Evolutionary conservation across 2,329 filamentous ascomycete genomes (phyloP).

Genomic region (Capronia epimyces): DNA sequence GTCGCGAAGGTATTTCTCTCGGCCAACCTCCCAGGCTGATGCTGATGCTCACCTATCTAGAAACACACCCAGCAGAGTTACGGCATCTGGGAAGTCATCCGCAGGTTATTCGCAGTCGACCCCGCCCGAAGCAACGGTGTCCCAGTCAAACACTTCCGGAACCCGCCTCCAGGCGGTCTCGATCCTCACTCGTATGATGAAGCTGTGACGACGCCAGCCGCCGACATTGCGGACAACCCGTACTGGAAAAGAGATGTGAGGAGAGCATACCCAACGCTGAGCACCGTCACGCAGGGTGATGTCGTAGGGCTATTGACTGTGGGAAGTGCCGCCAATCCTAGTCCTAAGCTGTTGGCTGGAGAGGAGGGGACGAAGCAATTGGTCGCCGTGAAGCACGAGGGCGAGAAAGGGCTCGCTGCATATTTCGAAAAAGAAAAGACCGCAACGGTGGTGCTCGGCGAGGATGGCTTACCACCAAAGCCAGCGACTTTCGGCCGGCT

Average conservation of each 20-base stretch:
- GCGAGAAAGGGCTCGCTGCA: slow-evolving; percentile 65
- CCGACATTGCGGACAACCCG: slow-evolving; percentile 81
- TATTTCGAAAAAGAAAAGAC: slow-evolving; percentile 62
- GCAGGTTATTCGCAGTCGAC: slow-evolving; percentile 72
- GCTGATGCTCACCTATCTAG: slow-evolving; percentile 44
- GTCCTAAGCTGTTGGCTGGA: slow-evolving; percentile 68
- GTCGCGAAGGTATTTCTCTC: slow-evolving; percentile 17
- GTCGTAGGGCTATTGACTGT: slow-evolving; percentile 78
- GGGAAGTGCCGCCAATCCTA: slow-evolving; percentile 73
- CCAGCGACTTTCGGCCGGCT: slow-evolving; percentile 63
- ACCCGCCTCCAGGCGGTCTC: slow-evolving; percentile 69
- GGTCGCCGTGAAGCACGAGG: slow-evolving; percentile 69
- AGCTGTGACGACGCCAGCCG: slow-evolving; percentile 75
- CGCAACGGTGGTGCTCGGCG: slow-evolving; percentile 55
- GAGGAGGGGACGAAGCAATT: slow-evolving; percentile 68
- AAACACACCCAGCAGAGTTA: slow-evolving; percentile 93
- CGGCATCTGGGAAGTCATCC: slow-evolving; percentile 81
- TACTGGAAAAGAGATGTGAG: slow-evolving; percentile 95
- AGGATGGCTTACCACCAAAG: slow-evolving; percentile 77
- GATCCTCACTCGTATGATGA: slow-evolving; percentile 71
- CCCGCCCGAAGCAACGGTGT: slow-evolving; percentile 84
- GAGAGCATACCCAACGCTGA: slow-evolving; percentile 73
- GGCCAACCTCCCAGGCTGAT: not conserved
- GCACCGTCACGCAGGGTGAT: slow-evolving; percentile 75
- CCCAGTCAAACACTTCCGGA: slow-evolving; percentile 88